Evolutionary conservation across 2,329 filamentous ascomycete genomes (phyloP).

Genomic region (Colletotrichum tropicicola): DNA sequence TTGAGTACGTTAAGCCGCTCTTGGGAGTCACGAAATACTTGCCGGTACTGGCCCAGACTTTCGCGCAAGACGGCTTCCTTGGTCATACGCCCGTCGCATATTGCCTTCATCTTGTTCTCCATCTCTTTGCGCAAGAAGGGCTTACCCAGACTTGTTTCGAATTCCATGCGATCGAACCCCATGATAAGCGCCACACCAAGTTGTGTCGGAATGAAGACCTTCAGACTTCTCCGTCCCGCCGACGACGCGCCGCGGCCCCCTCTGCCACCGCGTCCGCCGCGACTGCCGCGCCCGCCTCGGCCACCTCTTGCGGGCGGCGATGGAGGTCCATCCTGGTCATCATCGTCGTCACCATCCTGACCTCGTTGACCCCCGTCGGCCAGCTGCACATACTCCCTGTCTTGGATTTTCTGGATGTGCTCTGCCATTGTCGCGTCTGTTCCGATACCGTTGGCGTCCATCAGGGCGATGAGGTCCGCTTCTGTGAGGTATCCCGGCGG

Average conservation of each 20-base stretch:
- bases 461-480: constrained; percentile 92
- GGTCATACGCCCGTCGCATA: constrained; percentile 86
- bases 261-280: constrained; percentile 51
- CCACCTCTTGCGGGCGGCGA: constrained; percentile 47
- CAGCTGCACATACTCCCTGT: constrained; percentile 84
- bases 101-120: constrained; percentile 96
- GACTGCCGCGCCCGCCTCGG: constrained; percentile 54
- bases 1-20: constrained; percentile 76
- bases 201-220: constrained; percentile 92
- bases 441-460: constrained; percentile 98
- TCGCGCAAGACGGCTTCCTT: constrained; percentile 80
- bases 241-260: constrained; percentile 48
- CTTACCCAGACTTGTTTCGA: constrained; percentile 92
- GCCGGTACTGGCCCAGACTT: constrained; percentile 86
- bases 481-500: constrained; percentile 91
- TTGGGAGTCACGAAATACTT: constrained; percentile 84
- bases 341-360: constrained; percentile 49
- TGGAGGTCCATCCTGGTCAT: constrained; percentile 46
- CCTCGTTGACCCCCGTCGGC: constrained; percentile 52
- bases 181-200: constrained; percentile 91
- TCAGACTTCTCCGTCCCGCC: constrained; percentile 62
- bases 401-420: constrained; percentile 95
- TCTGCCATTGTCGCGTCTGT: constrained; percentile 99
- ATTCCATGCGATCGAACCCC: constrained; percentile 93
- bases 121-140: constrained; percentile 97